A percentile compares a stretch with the other conserved stretches of the same genome.
Conservation (phyloP, 768 basidiomycete genomes). For the Neoboletus brunneissimus region DNA sequence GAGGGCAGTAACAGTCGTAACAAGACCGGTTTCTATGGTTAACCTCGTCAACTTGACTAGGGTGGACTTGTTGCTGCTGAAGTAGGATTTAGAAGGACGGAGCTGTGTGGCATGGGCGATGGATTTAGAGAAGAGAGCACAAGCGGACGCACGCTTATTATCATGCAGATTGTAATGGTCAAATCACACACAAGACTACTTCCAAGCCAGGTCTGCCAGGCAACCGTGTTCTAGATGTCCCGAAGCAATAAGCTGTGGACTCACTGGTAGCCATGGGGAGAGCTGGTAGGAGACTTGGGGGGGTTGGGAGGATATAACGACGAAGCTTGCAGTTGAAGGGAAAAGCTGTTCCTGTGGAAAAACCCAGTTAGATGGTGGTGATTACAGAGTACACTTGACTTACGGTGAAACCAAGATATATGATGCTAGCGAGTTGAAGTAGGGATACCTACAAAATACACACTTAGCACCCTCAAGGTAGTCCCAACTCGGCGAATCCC, state of each 20-base stretch:
- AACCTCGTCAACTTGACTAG: conserved; percentile 17
- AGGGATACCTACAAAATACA: conserved; percentile 18
- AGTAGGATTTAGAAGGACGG: conserved; percentile 3
- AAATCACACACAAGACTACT: conserved; percentile 17
- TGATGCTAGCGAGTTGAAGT: conserved; percentile 17
- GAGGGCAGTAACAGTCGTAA: conserved; percentile 19
- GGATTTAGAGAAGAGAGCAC: not conserved
- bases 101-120: conserved; percentile 8
- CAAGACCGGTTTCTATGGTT: conserved; percentile 23
- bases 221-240: not conserved
- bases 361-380: not conserved
- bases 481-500: no score
- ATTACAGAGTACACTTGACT: not conserved
- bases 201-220: conserved; percentile 21
- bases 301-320: no score
- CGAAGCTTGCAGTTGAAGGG: not conserved
- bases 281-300: no score
- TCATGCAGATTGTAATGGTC: conserved; percentile 22
- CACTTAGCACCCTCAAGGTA: not conserved
- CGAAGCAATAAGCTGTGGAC: not conserved
- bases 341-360: not conserved
- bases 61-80: not conserved
- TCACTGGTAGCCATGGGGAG: conserved; percentile 13
- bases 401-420: not conserved
- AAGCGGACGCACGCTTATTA: conserved; percentile 1